Evolutionary conservation across 106 monocot genomes (phyloP), one percentile per base, ranked within the genome.

Genomic region (Ottelia alismoides): DNA sequence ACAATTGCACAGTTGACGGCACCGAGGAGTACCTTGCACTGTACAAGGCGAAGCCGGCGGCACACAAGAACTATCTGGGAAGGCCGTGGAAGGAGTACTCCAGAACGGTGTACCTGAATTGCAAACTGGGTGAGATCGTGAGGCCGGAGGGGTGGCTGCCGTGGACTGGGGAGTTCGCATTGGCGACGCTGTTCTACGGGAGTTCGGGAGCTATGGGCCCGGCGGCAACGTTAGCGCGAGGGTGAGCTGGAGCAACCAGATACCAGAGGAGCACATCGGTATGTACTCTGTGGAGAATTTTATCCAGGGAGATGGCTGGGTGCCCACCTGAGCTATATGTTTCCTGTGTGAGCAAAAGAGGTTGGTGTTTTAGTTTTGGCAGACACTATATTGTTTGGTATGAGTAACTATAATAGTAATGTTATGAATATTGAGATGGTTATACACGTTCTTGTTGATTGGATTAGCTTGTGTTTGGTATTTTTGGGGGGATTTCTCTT

Each of bases 31-130:
- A 85, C 72, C 16, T 69, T 47, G 53, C 30, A 19, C 47, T 59
- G 28, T 79, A 79, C 72, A 5, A 29, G 3, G 10, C 55, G 66
- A 76, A 73, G 3, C 67, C 76, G 2, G 49, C 48, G 17, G 58
- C 19, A 44, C 76, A 85, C 70, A 24, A 20, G 66, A 55, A 27
- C 1, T 85, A 73, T 59, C 63, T 85, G 18, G 84, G 84, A 1
- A 51, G 84, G 47, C 84, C 84, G 21, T 85, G 84, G 84, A 85
- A 79, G 69, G 76, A 85, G 76, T 85, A 73, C 55, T 79, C 84
- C 16, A 74, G 84, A 48, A 73, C 84, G 17, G 84, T 85, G 60
- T 76, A 66, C 49, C 21, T 85, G 11, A 32, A 70, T 17, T 79
- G 76, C 49, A 28, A 26, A 23, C 27, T 79, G 46, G 62, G 49